These are phyloP conservation scores for Blastobotrys niveus DNA, from an alignment of 1,139 yeast genomes.

Conservation along the genomic window DNA sequence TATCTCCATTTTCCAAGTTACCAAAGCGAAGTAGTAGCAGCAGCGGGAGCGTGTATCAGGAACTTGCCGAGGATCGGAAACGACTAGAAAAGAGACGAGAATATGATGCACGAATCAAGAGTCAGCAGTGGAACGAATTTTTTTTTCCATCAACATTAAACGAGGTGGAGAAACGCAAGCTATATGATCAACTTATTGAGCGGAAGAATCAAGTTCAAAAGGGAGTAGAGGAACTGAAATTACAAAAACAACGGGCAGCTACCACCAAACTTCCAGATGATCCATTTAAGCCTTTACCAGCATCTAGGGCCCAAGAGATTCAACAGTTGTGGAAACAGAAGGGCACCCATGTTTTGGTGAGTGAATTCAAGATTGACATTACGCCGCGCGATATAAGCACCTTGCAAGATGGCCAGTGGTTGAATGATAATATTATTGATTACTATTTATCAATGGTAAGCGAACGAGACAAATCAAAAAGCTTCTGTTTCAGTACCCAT, in stretches of 20 bases:
- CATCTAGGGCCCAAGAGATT: slow-evolving; percentile 36
- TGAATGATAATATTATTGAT: slow-evolving; percentile 87
- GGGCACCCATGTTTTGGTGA: slow-evolving; percentile 37
- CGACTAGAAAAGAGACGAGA: slow-evolving; percentile 10
- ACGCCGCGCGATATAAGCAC: slow-evolving; percentile 64
- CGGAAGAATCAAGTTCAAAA: slow-evolving; percentile 17
- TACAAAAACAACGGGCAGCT: slow-evolving; percentile 10
- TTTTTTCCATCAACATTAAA: slow-evolving; percentile 10
- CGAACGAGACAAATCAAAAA: slow-evolving; percentile 37
- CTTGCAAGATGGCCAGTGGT: slow-evolving; percentile 68
- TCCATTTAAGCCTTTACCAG: slow-evolving; percentile 27
- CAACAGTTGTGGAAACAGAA: slow-evolving; percentile 37
- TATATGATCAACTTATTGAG: slow-evolving; percentile 19
- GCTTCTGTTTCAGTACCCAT: slow-evolving; percentile 80
- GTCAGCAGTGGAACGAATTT: slow-evolving; percentile 10
- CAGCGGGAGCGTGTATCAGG: slow-evolving; percentile 1
- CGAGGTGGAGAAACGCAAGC: slow-evolving; percentile 13
- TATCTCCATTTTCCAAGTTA: slow-evolving; percentile 5
- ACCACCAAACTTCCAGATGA: slow-evolving; percentile 13
- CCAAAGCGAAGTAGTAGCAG: background rate
- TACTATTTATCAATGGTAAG: slow-evolving; percentile 63
- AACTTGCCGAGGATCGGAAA: slow-evolving; percentile 6
- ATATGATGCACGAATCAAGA: slow-evolving; percentile 11
- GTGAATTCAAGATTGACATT: slow-evolving; percentile 53
- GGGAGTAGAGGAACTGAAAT: slow-evolving; percentile 17